phyloP scores from a whole-genome alignment of 2,329 filamentous ascomycete species.

The Exophiala phaeomuriformis region DNA sequence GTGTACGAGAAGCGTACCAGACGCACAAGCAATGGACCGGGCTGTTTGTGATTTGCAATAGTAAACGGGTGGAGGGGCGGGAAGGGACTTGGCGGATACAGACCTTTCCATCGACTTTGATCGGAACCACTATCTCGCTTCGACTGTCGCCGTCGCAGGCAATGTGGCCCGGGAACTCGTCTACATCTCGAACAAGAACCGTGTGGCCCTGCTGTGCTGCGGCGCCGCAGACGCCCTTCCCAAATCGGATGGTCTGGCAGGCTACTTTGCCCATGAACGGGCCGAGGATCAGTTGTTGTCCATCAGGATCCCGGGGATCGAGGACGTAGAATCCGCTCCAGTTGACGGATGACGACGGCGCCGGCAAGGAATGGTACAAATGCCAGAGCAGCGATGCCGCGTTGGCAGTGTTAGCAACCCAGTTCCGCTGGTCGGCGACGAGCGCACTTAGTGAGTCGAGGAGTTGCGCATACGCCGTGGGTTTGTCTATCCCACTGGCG shows the following conservation, averaged over 20 bases:
- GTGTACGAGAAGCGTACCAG: no score
- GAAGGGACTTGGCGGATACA: constrained; percentile 15
- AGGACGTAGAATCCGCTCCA: constrained; percentile 45
- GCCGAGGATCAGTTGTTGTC: constrained; percentile 35
- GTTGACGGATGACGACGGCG: constrained; percentile 40
- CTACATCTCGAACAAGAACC: constrained; percentile 40
- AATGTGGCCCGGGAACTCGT: constrained; percentile 43
- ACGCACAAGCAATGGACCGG: no score
- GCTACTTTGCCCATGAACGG: constrained; percentile 45
- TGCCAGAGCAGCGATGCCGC: constrained; percentile 45
- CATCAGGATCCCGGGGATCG: constrained; percentile 6
- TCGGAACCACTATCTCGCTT: constrained; percentile 46
- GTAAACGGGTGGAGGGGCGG: no score
- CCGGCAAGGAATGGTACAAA: constrained; percentile 39
- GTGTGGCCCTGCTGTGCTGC: constrained; percentile 37
- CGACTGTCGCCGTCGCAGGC: constrained; percentile 43
- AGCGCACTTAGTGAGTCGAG: constrained; percentile 36
- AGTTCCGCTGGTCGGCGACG: constrained; percentile 40
- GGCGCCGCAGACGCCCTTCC: constrained; percentile 42
- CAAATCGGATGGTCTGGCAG: constrained; percentile 42
- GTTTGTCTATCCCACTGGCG: constrained; percentile 33
- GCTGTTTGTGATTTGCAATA: no score
- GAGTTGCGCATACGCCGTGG: constrained; percentile 39
- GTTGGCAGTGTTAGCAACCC: constrained; percentile 44
- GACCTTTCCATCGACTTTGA: constrained; percentile 37